Conservation (phyloP, 305 asterid species). For the Rubia tinctorum region DNA sequence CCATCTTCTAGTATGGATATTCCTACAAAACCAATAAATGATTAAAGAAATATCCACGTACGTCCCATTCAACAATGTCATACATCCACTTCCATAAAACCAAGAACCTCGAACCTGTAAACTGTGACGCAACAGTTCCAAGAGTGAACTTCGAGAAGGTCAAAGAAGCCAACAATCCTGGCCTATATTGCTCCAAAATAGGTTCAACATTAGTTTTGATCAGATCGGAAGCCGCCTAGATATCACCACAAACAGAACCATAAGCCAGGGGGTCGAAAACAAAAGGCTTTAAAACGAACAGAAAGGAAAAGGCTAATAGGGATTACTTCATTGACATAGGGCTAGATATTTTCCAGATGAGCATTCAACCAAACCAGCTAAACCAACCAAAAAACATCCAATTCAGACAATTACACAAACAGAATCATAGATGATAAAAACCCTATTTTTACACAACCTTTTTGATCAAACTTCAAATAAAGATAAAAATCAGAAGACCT, state of each 20-base stretch:
- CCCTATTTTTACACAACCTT: background rate
- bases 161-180: conserved; percentile 77
- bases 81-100: conserved; percentile 17
- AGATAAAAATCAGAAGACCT: conserved; percentile 37
- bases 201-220: conserved; percentile 91
- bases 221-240: conserved; percentile 94
- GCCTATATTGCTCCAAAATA: conserved; percentile 86
- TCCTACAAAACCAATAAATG: conserved; percentile 45
- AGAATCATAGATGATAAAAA: background rate
- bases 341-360: conserved; percentile 96
- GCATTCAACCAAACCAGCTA: conserved; percentile 91
- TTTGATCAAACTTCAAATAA: background rate
- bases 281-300: background rate
- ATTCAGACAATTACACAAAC: background rate
- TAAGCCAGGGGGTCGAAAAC: background rate
- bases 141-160: conserved; percentile 84
- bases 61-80: background rate
- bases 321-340: conserved; percentile 69
- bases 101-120: conserved; percentile 64
- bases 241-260: conserved; percentile 10
- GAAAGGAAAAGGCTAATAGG: background rate
- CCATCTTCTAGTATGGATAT: conserved; percentile 80
- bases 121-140: conserved; percentile 99
- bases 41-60: background rate
- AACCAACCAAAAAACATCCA: conserved; percentile 14